Evolutionary conservation across 1,139 yeast genomes (phyloP), one percentile per base, ranked within the genome.

Genomic region (Yamadazyma atlantica): DNA sequence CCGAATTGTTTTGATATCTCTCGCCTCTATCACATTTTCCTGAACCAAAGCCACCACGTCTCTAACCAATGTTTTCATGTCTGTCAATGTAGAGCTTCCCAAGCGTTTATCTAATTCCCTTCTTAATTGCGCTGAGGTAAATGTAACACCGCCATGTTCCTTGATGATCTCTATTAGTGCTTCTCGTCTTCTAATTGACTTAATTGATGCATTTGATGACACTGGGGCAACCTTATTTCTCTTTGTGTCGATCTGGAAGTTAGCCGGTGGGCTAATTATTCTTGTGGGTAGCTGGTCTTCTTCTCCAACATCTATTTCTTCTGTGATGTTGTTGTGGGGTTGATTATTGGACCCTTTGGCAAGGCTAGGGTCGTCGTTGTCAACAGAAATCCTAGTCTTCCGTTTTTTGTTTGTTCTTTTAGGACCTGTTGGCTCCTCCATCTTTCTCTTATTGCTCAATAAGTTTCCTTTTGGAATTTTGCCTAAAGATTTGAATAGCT

Each of bases 61-160:
- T 34, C 77, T 60, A 1, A 65, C 63, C 6, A 76, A 40, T 0
- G 83, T 78, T 40, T 69, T 70, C 38, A 63, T 59, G 49, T 77
- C 83, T 2, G 78, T 69, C 0, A 49, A 40, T 10, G 77, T 71
- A 2, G 58, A 51, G 17, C 54, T 57, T 3, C 64, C 64, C 34
- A 76, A 49, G 12, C 50, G 41, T 32, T 55, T 52, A 35, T 76
- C 77, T 13, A 77, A 44, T 9, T 44, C 39, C 15, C 70, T 56
- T 33, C 68, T 54, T 16, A 76, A 55, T 12, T 56, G 57, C 1
- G 63, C 58, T 10, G 64, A 57, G 10, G 73, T 66, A 36, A 60
- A 59, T 0, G 67, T 56, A 0, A 67, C 70, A n/a, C 78, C 78
- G 4, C 74, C 77, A 4, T 55, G 45, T 21, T 60, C 63, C 34